A percentile compares a stretch with the other conserved stretches of the same genome.
Conservation (phyloP, 169 alveolate species). For the Eimeria maxima region DNA sequence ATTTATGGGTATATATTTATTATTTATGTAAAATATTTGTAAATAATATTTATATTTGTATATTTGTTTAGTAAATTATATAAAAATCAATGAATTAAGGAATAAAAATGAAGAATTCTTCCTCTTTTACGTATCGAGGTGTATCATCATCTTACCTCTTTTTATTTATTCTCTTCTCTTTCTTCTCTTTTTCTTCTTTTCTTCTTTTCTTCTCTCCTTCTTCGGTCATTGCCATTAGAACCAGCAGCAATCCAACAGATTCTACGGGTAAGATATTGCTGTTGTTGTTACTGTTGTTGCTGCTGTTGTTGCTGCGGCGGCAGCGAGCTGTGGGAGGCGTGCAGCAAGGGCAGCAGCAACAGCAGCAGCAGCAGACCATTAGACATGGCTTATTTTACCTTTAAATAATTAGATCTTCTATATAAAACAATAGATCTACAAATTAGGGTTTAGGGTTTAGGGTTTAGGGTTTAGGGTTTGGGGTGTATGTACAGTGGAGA, state of each 20-base stretch:
- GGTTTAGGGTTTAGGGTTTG: constrained; percentile 19
- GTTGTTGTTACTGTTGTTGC: neutral
- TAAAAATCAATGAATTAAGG: neutral
- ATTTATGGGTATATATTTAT: too few species aligned
- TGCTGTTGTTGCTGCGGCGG: constrained; percentile 27
- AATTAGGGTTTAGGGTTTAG: neutral
- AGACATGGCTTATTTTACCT: too few species aligned
- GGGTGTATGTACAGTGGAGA: constrained; percentile 1
- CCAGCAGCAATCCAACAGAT: neutral
- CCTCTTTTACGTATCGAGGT: neutral
- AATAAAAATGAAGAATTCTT: neutral
- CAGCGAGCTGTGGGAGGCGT: neutral
- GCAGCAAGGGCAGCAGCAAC: neutral
- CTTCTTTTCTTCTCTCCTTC: too few species aligned
- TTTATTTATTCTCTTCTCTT: neutral
- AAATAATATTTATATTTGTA: neutral
- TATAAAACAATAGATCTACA: too few species aligned
- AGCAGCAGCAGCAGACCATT: neutral
- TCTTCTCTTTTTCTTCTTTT: neutral
- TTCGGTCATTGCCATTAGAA: neutral
- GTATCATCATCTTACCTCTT: neutral
- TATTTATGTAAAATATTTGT: too few species aligned
- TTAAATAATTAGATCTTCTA: too few species aligned
- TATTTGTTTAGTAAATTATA: constrained; percentile 12
- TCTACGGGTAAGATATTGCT: neutral